Conservation (phyloP, 345 rosid species). For the Arabidopsis thaliana region TAIR10.1 NC_003076.8:5074501-5075000, state of each 20-base stretch:
- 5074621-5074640: constrained; percentile 5
- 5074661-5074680: constrained; percentile 33
- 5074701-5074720: constrained; percentile 11
- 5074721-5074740: constrained; percentile 1
- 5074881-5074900: not conserved
- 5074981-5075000: not conserved
- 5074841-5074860: not conserved
- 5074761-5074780: constrained; percentile 15
- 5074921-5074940: not conserved
- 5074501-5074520: not conserved
- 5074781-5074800: not conserved
- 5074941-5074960: not conserved
- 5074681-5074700: constrained; percentile 22
- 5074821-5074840: not conserved
- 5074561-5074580: constrained; percentile 9
- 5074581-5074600: constrained; percentile 17
- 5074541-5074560: not conserved
- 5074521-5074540: not conserved
- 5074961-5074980: not conserved
- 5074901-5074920: not conserved
- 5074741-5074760: constrained; percentile 6
- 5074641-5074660: constrained; percentile 27
- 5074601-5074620: constrained; percentile 4
- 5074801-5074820: not conserved
- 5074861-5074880: not conserved